phyloP scores from a whole-genome alignment of 2,329 filamentous ascomycete genomes.

The Rhynchosporium agropyri region DNA sequence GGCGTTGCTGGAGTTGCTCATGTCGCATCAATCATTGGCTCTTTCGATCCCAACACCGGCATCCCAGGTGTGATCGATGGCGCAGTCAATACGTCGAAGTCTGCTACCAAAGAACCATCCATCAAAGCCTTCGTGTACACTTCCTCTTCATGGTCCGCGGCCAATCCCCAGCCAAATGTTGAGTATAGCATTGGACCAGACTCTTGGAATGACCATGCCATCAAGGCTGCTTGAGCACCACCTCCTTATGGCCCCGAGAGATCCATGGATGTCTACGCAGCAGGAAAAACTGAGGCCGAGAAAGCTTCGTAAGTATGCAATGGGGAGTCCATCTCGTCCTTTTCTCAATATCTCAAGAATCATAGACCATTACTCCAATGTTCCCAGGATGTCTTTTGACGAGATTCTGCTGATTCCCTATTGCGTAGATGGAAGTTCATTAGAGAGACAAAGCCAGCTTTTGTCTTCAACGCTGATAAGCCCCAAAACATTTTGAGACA shows the following conservation, averaged over 20 bases:
- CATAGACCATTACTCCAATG: too few relatives aligned
- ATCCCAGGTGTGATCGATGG: constrained; percentile 44
- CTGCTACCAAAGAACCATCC: constrained; percentile 42
- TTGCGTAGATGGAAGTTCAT: constrained; percentile 44
- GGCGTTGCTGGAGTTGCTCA: constrained; percentile 44
- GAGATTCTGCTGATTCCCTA: too few relatives aligned
- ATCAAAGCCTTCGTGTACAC: constrained; percentile 48
- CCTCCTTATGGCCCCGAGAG: constrained; percentile 40
- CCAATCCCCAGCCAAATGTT: constrained; percentile 31
- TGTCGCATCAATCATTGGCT: constrained; percentile 44
- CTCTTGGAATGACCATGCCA: constrained; percentile 44
- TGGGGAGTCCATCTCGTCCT: too few relatives aligned
- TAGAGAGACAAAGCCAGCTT: constrained; percentile 39
- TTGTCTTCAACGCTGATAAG: constrained; percentile 36
- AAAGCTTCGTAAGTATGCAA: constrained; percentile 32
- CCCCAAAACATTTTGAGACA: not conserved
- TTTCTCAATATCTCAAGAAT: too few relatives aligned
- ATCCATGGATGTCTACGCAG: constrained; percentile 41
- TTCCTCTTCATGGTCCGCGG: constrained; percentile 39
- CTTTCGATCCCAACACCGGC: constrained; percentile 45
- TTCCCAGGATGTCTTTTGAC: too few relatives aligned
- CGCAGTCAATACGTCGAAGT: constrained; percentile 41
- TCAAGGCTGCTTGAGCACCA: constrained; percentile 44
- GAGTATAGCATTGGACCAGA: constrained; percentile 35
- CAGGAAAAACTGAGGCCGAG: constrained; percentile 47